A percentile compares a stretch with the other conserved stretches of the same genome.
phyloP scores from a whole-genome alignment of 2,329 filamentous ascomycete species.

The Chaetomiaceae sp. region DNA sequence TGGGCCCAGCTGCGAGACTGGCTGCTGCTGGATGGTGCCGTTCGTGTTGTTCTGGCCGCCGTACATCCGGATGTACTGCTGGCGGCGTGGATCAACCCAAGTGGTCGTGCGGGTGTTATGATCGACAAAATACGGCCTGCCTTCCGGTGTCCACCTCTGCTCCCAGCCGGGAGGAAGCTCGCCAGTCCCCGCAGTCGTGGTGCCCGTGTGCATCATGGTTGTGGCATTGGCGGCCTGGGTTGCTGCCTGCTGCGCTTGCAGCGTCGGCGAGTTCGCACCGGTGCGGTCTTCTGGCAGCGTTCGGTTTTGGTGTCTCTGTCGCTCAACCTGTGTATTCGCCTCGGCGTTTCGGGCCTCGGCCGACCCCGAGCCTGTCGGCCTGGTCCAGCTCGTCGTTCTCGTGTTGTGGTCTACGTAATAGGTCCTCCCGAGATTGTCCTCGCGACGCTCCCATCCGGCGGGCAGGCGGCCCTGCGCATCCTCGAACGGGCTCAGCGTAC shows the following conservation, averaged over 20 bases:
- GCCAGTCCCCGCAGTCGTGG: slow-evolving; percentile 88
- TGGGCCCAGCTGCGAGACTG: slow-evolving; percentile 92
- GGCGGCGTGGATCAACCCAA: slow-evolving; percentile 94
- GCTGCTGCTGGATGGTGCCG: slow-evolving; percentile 91
- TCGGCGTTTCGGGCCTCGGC: slow-evolving; percentile 76
- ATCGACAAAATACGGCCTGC: slow-evolving; percentile 93
- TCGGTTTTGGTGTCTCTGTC: slow-evolving; percentile 88
- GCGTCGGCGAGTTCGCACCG: slow-evolving; percentile 83
- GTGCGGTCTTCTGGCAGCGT: slow-evolving; percentile 95
- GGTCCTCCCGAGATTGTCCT: slow-evolving; percentile 90
- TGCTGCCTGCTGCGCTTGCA: slow-evolving; percentile 51
- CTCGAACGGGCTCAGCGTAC: slow-evolving; percentile 84
- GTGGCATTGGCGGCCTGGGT: slow-evolving; percentile 51
- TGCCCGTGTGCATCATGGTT: slow-evolving; percentile 91
- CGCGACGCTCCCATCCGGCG: slow-evolving; percentile 90
- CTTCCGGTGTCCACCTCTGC: slow-evolving; percentile 91
- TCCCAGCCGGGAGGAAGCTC: slow-evolving; percentile 97
- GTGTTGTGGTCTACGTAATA: slow-evolving; percentile 99
- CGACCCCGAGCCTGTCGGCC: slow-evolving; percentile 70
- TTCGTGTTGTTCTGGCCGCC: slow-evolving; percentile 78
- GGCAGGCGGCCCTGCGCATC: slow-evolving; percentile 91
- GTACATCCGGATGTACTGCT: slow-evolving; percentile 99
- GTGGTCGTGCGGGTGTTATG: slow-evolving; percentile 98
- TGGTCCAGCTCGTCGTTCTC: slow-evolving; percentile 91
- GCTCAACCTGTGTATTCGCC: slow-evolving; percentile 87